These are phyloP conservation scores for Talaromyces proteolyticus DNA, from an alignment of 495 filamentous ascomycete species.

Conservation along the genomic window DNA sequence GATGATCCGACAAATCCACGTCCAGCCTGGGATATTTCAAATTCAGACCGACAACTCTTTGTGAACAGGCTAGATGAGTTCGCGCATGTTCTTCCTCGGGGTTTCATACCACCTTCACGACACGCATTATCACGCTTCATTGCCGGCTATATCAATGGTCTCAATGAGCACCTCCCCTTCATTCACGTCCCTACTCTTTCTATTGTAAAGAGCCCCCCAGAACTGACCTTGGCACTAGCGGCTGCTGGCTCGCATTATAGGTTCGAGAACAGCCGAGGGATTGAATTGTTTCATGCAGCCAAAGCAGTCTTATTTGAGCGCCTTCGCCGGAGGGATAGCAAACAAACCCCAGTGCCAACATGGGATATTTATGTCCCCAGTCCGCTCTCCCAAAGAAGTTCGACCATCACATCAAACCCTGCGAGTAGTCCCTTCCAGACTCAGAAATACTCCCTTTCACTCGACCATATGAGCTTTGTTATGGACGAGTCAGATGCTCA, in stretches of 20 bases:
- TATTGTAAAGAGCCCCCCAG: constrained; percentile 35
- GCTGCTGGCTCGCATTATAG: constrained; percentile 48
- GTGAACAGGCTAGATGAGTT: constrained; percentile 61
- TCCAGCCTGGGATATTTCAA: constrained; percentile 61
- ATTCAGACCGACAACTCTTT: constrained; percentile 56
- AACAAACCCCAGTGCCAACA: constrained; percentile 34
- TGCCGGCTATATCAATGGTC: constrained; percentile 42
- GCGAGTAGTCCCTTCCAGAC: constrained; percentile 34
- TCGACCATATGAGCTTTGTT: constrained; percentile 30
- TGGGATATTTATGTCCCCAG: constrained; percentile 38
- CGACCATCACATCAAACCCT: constrained; percentile 32
- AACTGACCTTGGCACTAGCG: constrained; percentile 41
- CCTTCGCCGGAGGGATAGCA: constrained; percentile 38
- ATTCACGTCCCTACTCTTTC: constrained; percentile 44
- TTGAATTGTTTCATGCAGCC: constrained; percentile 64
- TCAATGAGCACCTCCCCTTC: constrained; percentile 45
- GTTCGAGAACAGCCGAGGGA: constrained; percentile 61
- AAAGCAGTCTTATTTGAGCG: constrained; percentile 43
- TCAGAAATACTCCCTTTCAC: constrained; percentile 24
- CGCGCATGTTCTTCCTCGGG: constrained; percentile 56
- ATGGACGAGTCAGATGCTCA: constrained; percentile 42
- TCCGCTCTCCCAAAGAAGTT: constrained; percentile 30
- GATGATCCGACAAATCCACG: constrained; percentile 33
- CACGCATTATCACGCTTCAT: constrained; percentile 42
- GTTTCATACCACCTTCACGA: constrained; percentile 53